Evolutionary conservation across 371 early-diverging fungal species (phyloP).

Genomic region (Spiromyces aspiralis): DNA sequence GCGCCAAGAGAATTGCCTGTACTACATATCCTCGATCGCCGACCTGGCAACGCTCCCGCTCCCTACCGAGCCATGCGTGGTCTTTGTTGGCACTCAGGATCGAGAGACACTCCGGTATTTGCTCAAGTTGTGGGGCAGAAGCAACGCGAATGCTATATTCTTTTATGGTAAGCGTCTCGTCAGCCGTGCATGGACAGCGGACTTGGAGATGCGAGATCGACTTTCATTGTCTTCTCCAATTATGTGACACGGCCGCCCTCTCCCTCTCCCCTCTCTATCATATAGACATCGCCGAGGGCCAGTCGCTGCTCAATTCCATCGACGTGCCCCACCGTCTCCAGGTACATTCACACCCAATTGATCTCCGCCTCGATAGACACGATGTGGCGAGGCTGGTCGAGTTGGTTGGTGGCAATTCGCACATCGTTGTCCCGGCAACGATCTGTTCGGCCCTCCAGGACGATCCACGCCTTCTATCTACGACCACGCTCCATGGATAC

Average conservation of each 20-base stretch:
- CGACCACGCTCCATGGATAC: background rate
- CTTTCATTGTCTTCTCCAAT: no score
- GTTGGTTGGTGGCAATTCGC: background rate
- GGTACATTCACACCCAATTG: background rate
- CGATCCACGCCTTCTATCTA: background rate
- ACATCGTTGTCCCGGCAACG: background rate
- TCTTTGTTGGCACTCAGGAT: background rate
- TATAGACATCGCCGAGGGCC: background rate
- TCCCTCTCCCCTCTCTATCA: no score
- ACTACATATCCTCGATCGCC: background rate
- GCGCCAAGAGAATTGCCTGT: background rate
- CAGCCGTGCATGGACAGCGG: no score
- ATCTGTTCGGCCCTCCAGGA: background rate
- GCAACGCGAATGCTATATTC: background rate
- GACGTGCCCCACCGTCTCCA: background rate
- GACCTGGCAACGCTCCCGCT: background rate
- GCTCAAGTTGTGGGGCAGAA: background rate
- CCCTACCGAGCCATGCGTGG: background rate
- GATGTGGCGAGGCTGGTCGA: background rate
- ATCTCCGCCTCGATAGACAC: background rate
- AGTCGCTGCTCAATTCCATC: background rate
- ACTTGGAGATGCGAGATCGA: no score
- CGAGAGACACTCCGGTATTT: background rate
- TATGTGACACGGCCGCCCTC: no score
- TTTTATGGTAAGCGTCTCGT: background rate